Base-by-base conservation (phyloP, 2,329 filamentous ascomycete genomes). In the Fusarium graminum region DNA sequence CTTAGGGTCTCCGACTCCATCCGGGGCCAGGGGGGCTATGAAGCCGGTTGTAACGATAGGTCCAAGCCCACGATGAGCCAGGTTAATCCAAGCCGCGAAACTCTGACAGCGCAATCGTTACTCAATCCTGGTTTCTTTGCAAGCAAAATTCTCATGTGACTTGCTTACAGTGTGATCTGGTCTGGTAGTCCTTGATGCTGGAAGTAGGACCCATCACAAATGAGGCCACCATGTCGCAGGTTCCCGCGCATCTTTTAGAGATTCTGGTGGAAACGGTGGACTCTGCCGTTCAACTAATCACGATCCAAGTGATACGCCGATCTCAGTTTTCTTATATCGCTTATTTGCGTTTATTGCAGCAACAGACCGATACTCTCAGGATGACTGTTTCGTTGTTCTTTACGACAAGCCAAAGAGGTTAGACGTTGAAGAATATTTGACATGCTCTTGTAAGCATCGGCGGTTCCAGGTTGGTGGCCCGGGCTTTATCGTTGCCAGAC, bases 401-500 rank as follows among this genome's bases (percentile, higher is more conserved):
- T n/a, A 36, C 34, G 10, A 8, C 16, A 36, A n/a, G 34, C 16
- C 34, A 11, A 36, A 36, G 7, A 16, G 34, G 16, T 8, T 9
- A 36, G n/a, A n/a, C 8, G 34, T 36, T 36, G 34, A 36, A 36
- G 34, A 36, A 36, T 36, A 6, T 36, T 36, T 7, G 22, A 22
- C 22, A 22, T 22, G n/a, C 34, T n/a, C 10, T n/a, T n/a, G 16
- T 17, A 16, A n/a, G 34, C 14, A n/a, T 36, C 16, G 34, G 38
- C 38, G 17, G 19, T 55, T 40, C 29, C 29, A 43, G 30, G 55
- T 43, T 40, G 30, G n/a, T 36, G 34, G 51, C 17, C 43, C 39
- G 51, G 43, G 51, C 56, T 47, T 53, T 40, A 59, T 65, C 54
- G 43, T 41, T 52, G 50, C 65, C 65, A 66, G 67, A 56, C 65